Evolutionary conservation across 352 stramenopile species (phyloP).

Genomic region (Globisporangium megalacanthum): DNA sequence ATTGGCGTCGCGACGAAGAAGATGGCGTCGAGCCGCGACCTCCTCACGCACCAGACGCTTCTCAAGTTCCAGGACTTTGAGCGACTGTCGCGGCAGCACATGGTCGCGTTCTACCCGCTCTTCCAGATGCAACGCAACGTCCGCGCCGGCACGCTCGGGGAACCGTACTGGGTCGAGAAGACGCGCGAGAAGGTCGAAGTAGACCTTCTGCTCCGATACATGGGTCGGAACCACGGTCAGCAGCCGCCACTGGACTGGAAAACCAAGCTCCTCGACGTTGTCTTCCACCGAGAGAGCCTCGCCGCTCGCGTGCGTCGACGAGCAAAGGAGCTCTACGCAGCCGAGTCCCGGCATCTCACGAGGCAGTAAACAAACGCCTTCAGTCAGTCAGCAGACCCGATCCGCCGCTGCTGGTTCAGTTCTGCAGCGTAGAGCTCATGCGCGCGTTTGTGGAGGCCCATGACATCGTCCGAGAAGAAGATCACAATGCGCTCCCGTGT

Average conservation of each 20-base stretch:
- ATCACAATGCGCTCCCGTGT: conserved; percentile 31
- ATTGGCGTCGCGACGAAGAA: conserved; percentile 36
- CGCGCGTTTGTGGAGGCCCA: conserved; percentile 41
- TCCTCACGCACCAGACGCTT: conserved; percentile 14
- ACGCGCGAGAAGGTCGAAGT: conserved; percentile 36
- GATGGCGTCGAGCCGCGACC: conserved; percentile 19
- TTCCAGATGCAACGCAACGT: conserved; percentile 46
- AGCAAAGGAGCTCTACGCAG: conserved; percentile 34
- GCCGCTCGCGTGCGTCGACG: conserved; percentile 22
- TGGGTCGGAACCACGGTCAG: conserved; percentile 29
- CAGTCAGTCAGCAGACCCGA: conserved; percentile 14
- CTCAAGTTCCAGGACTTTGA: conserved; percentile 53
- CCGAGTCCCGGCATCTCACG: conserved; percentile 6
- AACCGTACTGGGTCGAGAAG: conserved; percentile 49
- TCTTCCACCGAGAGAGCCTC: conserved; percentile 27
- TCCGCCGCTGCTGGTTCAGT: conserved; percentile 23
- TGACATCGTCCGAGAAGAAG: conserved; percentile 42
- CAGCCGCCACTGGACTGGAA: conserved; percentile 31
- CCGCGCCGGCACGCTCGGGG: conserved; percentile 24
- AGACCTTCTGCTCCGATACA: conserved; percentile 28
- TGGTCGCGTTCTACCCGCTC: conserved; percentile 47
- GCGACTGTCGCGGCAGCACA: conserved; percentile 36
- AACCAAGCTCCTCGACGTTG: conserved; percentile 20
- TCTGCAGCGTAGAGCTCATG: conserved; percentile 39
- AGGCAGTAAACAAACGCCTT: not conserved